Evolutionary conservation across 495 filamentous ascomycete genomes (phyloP), one percentile per base, ranked within the genome.

Genomic region (Astrothelium subdiscretum): DNA sequence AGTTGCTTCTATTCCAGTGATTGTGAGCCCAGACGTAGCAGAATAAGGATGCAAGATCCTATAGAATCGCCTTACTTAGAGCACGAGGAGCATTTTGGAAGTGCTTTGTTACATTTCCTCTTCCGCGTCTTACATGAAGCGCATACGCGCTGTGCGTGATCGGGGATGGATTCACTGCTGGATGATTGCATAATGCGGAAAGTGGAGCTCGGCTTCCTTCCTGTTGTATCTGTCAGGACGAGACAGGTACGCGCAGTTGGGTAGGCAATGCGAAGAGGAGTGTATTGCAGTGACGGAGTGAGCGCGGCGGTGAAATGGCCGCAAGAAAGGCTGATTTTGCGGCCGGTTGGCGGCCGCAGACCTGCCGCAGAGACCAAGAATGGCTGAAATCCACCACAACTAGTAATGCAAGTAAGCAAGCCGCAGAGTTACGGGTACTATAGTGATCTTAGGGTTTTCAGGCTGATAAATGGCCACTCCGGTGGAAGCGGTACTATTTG

Each of bases 71-170:
- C 12, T 26, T 10, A 58, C 66, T 57, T 57, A 59, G 65, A 1
- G 40, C 20, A 70, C 12, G 22, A 40, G 1, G 66, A 61, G 66
- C 79, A 81, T 4, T 63, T 62, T 0, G 79, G 79, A 1, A 80
- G 66, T 0, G 59, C 59, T 65, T 80, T 80, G 73, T 77, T 74
- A 65, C 78, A 80, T 72, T 75, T 78, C 24, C 78, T 71, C 70
- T 80, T 80, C 69, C 78, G 78, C 60, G 76, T 77, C 8, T 61
- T 40, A 52, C 66, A 68, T 29, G 66, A 59, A 11, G 52, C 32
- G 60, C 66, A 68, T 13, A 63, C 66, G 32, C 63, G 59, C 35
- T 62, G 60, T n/a, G 68, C 68, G 61, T 64, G 62, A 42, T 32
- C 26, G 35, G 40, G 64, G 57, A 40, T 51, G 27, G 63, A 57